These are phyloP conservation scores for Tetraselmis striata DNA, from an alignment of 139 green algal genomes.

Conservation along the genomic window DNA sequence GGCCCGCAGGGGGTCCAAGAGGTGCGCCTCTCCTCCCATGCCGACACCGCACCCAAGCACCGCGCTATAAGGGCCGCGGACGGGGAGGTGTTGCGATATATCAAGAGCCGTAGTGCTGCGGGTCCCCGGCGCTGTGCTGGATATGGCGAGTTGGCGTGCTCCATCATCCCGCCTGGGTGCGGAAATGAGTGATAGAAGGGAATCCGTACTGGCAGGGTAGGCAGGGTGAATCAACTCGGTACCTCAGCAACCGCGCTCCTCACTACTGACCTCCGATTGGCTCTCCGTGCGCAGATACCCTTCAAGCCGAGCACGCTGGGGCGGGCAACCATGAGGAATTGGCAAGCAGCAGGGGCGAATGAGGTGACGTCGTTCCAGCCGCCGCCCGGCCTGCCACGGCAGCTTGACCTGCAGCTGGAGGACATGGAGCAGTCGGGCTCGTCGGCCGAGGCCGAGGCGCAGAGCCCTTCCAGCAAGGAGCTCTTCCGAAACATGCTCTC, in stretches of 20 bases:
- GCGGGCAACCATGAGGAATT: neutral
- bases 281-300: neutral
- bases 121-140: neutral
- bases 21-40: neutral
- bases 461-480: neutral
- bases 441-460: neutral
- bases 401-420: neutral
- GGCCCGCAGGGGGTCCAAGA: neutral
- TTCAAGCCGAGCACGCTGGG: neutral
- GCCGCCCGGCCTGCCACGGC: too few relatives aligned
- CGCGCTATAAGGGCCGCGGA: neutral
- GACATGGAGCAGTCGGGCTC: neutral
- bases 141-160: too few relatives aligned
- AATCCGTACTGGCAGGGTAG: too few relatives aligned
- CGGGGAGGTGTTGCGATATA: neutral
- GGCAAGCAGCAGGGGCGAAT: neutral
- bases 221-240: too few relatives aligned
- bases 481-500: neutral
- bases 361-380: neutral
- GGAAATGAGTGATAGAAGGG: too few relatives aligned
- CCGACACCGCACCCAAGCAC: neutral
- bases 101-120: neutral
- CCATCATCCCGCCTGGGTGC: too few relatives aligned
- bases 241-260: too few relatives aligned
- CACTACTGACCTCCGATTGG: neutral